phyloP scores from a whole-genome alignment of 257 asterid species.

The Mitragyna speciosa region DNA sequence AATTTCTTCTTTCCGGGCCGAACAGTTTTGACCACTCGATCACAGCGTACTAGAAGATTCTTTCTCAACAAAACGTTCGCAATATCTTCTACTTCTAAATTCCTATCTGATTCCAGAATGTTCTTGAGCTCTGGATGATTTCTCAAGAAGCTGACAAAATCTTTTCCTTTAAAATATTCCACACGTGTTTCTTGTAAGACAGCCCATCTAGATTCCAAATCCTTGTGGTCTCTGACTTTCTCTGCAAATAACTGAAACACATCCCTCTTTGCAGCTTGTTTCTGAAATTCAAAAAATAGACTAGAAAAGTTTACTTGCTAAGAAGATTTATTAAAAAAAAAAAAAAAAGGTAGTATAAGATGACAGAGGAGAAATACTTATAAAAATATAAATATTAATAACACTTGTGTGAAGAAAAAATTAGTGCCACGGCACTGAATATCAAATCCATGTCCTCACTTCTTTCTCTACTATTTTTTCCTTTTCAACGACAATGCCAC shows the following conservation, averaged over 20 bases:
- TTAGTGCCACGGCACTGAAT: background rate
- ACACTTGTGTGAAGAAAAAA: background rate
- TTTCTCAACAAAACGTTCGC: slow-evolving; percentile 72
- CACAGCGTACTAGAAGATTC: slow-evolving; percentile 89
- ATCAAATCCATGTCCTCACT: background rate
- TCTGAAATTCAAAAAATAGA: slow-evolving; percentile 55
- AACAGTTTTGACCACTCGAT: slow-evolving; percentile 88
- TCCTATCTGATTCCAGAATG: slow-evolving; percentile 70
- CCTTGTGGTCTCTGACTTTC: slow-evolving; percentile 95
- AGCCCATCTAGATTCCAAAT: slow-evolving; percentile 96
- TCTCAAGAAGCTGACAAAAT: slow-evolving; percentile 73
- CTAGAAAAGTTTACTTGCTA: slow-evolving; percentile 11
- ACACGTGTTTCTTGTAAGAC: slow-evolving; percentile 97
- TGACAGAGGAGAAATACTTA: background rate
- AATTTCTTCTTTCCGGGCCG: slow-evolving; percentile 94
- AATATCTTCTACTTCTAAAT: slow-evolving; percentile 73
- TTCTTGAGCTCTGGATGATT: slow-evolving; percentile 78
- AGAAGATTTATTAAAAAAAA: background rate
- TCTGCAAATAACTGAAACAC: slow-evolving; percentile 86
- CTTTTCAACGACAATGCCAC: background rate
- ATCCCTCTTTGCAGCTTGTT: slow-evolving; percentile 75
- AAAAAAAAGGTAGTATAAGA: background rate
- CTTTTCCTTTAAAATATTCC: slow-evolving; percentile 95
- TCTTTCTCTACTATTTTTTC: background rate
- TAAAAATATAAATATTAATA: background rate